Base-by-base conservation (phyloP, 768 basidiomycete genomes). In the Termitomyces sp. region DNA sequence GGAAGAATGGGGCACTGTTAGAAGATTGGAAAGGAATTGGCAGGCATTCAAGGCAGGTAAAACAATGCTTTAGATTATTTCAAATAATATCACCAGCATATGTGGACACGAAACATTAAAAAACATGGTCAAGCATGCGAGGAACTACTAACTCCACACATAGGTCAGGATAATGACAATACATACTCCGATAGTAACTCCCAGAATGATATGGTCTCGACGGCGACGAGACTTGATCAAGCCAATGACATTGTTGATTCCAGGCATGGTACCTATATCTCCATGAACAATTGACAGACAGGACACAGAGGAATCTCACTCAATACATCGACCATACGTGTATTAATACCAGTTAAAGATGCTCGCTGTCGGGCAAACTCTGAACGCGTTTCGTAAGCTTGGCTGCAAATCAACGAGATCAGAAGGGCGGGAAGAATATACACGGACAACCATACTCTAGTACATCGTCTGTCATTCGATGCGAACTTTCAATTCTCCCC, bases 341-440 rank as follows among this genome's bases (percentile, higher is more conserved):
- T 78, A 71, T 92, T 94, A 62, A 99, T 92, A 16, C 85, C 79
- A 9, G 83, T 74, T 41, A 99, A 72, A 22, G 88, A 84, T 11
- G 79, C 70, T 33, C 94, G 79, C 71, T 99, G 97, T 46, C 85
- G 82, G 28, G 82, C 75, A 72, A 99, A 98, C 72, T 98, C 96
- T 22, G 92, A 84, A 32, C 97, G 87, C 3, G 96, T 98, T 67
- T 94, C 97, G 67, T 98, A 95, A 30, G 96, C 97, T 84, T 98
- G 97, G 45, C 94, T 98, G 68, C 16, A 53, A 40, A 38, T 30
- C n/a, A 30, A 48, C 20, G 35, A 33, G 44, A 50, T 58, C 47
- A 36, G 40, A 54, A 32, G 26, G 55, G 52, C 44, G 28, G 52
- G 54, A 51, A 54, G 44, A 24, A 26, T 40, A 44, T 33, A 22